These are phyloP conservation scores for Lavandula angustifolia DNA, from an alignment of 257 asterid genomes.

Conservation along the genomic window DNA sequence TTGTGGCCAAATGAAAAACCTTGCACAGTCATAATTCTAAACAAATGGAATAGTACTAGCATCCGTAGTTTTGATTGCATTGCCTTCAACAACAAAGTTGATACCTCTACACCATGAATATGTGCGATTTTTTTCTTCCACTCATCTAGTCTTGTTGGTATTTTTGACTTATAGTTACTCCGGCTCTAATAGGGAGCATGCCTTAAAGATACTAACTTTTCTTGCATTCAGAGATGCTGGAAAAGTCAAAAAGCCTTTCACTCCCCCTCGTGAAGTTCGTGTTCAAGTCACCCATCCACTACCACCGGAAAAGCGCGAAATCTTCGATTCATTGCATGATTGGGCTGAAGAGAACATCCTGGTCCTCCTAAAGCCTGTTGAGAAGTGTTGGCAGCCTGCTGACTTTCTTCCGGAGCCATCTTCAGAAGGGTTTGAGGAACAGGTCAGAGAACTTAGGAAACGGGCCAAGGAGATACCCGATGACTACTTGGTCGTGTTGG, in stretches of 20 bases:
- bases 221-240: constrained; percentile 38
- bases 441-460: constrained; percentile 48
- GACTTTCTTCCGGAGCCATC: constrained; percentile 61
- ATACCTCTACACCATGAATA: too few relatives aligned
- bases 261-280: constrained; percentile 54
- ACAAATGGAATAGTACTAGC: neutral
- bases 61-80: neutral
- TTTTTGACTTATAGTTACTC: neutral
- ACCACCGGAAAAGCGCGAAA: constrained; percentile 60
- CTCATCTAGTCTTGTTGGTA: neutral
- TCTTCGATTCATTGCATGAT: constrained; percentile 43
- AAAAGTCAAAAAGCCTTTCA: constrained; percentile 44
- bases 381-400: constrained; percentile 57
- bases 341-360: constrained; percentile 56
- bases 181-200: neutral
- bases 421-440: constrained; percentile 54
- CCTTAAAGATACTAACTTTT: constrained; percentile 15
- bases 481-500: constrained; percentile 56
- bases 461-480: constrained; percentile 51
- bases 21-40: neutral
- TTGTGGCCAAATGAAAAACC: neutral
- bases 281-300: constrained; percentile 49
- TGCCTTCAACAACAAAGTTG: too few relatives aligned
- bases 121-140: too few relatives aligned
- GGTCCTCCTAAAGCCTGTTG: constrained; percentile 53